phyloP scores from a whole-genome alignment of 2,329 filamentous ascomycete species.

The Lasiodiplodia sp. region DNA sequence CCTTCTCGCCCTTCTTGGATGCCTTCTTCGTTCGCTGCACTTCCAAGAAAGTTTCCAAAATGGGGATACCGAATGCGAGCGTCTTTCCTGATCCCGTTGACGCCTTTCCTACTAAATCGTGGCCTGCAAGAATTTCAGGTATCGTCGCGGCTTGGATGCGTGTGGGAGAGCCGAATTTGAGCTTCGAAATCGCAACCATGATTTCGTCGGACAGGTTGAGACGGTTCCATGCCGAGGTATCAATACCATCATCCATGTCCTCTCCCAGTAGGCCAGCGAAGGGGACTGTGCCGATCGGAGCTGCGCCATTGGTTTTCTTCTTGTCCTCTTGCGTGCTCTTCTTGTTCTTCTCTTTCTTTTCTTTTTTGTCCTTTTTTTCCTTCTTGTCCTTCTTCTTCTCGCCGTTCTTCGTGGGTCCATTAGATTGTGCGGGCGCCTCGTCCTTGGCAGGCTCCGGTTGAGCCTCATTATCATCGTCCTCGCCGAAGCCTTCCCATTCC shows the following conservation, averaged over 20 bases:
- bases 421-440: slow-evolving; percentile 32
- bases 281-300: slow-evolving; percentile 53
- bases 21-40: slow-evolving; percentile 34
- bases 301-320: slow-evolving; percentile 39
- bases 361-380: slow-evolving; percentile 33
- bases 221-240: slow-evolving; percentile 80
- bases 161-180: slow-evolving; percentile 83
- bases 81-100: slow-evolving; percentile 97
- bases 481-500: slow-evolving; percentile 44
- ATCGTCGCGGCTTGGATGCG: slow-evolving; percentile 81
- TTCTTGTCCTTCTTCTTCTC: slow-evolving; percentile 35
- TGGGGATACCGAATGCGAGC: slow-evolving; percentile 90
- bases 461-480: slow-evolving; percentile 44
- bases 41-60: slow-evolving; percentile 81
- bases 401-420: slow-evolving; percentile 33
- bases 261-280: slow-evolving; percentile 65
- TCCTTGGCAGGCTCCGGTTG: slow-evolving; percentile 37
- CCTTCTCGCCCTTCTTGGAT: slow-evolving; percentile 46
- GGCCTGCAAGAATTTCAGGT: slow-evolving; percentile 80
- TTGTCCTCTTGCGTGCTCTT: slow-evolving; percentile 36
- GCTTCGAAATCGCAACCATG: slow-evolving; percentile 75
- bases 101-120: slow-evolving; percentile 94
- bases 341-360: slow-evolving; percentile 38
- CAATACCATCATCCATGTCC: slow-evolving; percentile 65
- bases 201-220: slow-evolving; percentile 76